Conservation (phyloP, 805 yeast species). For the Nakazawaea wyomingensis region DNA sequence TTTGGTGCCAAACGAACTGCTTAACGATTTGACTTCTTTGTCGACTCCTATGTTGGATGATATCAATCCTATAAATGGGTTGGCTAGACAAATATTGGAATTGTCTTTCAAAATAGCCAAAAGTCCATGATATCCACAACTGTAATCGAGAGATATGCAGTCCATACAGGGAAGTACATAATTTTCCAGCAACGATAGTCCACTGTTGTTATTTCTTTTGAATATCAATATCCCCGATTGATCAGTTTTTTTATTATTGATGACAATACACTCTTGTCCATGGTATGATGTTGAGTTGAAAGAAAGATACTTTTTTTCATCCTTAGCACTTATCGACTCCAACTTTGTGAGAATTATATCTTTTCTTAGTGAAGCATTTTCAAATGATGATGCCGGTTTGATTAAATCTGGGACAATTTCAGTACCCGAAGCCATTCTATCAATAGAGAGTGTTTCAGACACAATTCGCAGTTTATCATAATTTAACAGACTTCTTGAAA, state of each 20-base stretch:
- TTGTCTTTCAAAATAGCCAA: slow-evolving; percentile 35
- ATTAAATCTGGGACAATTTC: slow-evolving; percentile 25
- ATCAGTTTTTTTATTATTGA: slow-evolving; percentile 38
- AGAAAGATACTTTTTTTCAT: slow-evolving; percentile 27
- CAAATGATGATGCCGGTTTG: slow-evolving; percentile 20
- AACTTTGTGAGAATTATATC: slow-evolving; percentile 69
- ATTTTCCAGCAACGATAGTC: slow-evolving; percentile 5
- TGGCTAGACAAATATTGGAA: slow-evolving; percentile 35
- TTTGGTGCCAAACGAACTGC: slow-evolving; percentile 19
- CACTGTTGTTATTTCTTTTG: slow-evolving; percentile 26
- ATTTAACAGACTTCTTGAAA: slow-evolving; percentile 11
- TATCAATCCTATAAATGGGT: slow-evolving; percentile 51
- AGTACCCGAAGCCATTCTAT: slow-evolving; percentile 39
- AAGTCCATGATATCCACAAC: slow-evolving; percentile 35
- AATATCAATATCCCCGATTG: slow-evolving; percentile 49
- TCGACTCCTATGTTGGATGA: slow-evolving; percentile 29
- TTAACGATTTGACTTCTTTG: slow-evolving; percentile 18
- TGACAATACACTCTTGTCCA: slow-evolving; percentile 57
- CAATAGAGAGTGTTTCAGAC: slow-evolving; percentile 36
- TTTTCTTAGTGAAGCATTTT: slow-evolving; percentile 39
- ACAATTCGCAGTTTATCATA: slow-evolving; percentile 26
- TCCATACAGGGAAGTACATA: slow-evolving; percentile 21
- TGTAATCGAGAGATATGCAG: slow-evolving; percentile 32
- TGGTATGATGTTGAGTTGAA: slow-evolving; percentile 36
- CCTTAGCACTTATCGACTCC: slow-evolving; percentile 34